Base-by-base conservation (phyloP, 257 asterid genomes). In the Misopates orontium region DNA sequence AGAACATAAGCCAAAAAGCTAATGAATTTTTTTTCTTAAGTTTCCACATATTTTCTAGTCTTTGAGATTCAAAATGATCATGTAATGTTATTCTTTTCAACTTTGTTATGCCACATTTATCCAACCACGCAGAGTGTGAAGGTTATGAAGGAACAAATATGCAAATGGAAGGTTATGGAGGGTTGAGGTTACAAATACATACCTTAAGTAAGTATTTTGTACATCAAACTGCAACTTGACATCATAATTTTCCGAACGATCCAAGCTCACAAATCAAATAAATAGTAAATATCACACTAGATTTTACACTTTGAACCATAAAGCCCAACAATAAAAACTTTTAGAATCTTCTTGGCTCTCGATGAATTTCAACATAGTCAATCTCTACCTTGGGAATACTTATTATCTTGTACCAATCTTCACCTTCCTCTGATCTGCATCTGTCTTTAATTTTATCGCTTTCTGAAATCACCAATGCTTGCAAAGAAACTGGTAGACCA, bases 11-110 rank as follows among this genome's bases (percentile, higher is more conserved):
- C n/a, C n/a, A n/a, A n/a, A n/a, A n/a, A n/a, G n/a, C n/a, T n/a
- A n/a, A n/a, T n/a, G n/a, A n/a, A n/a, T n/a, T n/a, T n/a, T n/a
- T n/a, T n/a, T n/a, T n/a, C n/a, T n/a, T n/a, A n/a, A n/a, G n/a
- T n/a, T n/a, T n/a, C n/a, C n/a, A n/a, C n/a, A n/a, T n/a, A n/a
- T 52, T 84, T 81, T 48, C 76, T 77, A 52, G 78, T 83, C 58
- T 42, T 36, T 13, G 67, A 69, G 55, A 84, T 74, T 51, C 77
- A 76, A 49, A 84, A 78, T 22, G 87, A 66, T 4, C 85, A 85
- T 0, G 79, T 72, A n/a, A 84, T 58, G 17, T 76, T 82, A 50
- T 76, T 72, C 74, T 60, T 69, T 65, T 71, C 52, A 78, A 53
- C 69, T 84, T 78, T 22, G 39, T 48, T 51, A 84, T 81, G 44